Conservation (phyloP, 768 basidiomycete genomes). For the Baorangia bicolor region DNA sequence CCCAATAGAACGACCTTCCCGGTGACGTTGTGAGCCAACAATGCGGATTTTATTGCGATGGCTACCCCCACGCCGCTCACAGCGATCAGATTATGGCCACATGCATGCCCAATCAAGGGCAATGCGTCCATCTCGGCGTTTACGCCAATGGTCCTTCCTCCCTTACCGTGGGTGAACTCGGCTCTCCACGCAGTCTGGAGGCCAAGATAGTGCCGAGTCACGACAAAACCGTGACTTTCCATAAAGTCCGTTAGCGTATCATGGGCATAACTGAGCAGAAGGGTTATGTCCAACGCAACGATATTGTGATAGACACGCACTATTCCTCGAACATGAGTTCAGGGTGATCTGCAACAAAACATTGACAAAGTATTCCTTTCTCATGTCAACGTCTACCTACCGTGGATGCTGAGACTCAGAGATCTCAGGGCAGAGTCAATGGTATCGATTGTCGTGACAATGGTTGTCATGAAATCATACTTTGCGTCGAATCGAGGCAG, state of each 20-base stretch:
- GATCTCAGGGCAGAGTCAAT: conserved; percentile 53
- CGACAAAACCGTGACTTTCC: conserved; percentile 63
- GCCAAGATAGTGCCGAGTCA: conserved; percentile 68
- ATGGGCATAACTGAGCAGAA: conserved; percentile 60
- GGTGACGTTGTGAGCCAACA: conserved; percentile 58
- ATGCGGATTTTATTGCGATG: conserved; percentile 66
- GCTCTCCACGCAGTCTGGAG: conserved; percentile 79
- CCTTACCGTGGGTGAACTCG: conserved; percentile 56
- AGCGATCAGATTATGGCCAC: conserved; percentile 84
- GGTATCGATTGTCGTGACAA: conserved; percentile 53
- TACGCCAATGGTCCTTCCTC: conserved; percentile 68
- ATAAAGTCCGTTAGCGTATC: conserved; percentile 68
- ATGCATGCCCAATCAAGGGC: conserved; percentile 59
- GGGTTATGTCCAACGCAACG: conserved; percentile 5
- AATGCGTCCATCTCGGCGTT: conserved; percentile 77
- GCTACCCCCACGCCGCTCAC: conserved; percentile 74
- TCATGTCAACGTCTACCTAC: conserved; percentile 37
- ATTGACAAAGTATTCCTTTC: conserved; percentile 4
- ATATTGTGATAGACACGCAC: conserved; percentile 36
- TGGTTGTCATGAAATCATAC: conserved; percentile 47
- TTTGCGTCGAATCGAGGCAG: conserved; percentile 13
- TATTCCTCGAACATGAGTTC: conserved; percentile 66
- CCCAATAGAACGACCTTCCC: conserved; percentile 75
- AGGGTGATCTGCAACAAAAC: conserved; percentile 51
- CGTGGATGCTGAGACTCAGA: conserved; percentile 70